These are phyloP conservation scores for Eutrema japonicum DNA, from an alignment of 345 rosid genomes.

Conservation along the genomic window DNA sequence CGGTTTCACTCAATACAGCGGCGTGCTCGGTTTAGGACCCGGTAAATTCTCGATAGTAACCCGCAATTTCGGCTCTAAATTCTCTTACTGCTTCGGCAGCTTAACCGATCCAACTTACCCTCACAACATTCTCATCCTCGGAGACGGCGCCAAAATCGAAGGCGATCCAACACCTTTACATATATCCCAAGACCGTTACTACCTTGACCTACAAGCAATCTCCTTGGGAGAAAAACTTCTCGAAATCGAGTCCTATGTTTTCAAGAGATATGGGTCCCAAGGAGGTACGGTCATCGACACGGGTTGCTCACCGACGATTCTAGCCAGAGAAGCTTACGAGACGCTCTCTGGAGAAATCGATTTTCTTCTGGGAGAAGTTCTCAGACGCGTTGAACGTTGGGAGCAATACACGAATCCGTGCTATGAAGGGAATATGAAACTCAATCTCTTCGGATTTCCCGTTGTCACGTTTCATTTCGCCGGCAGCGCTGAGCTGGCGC, in stretches of 20 bases:
- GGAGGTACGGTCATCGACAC: conserved; percentile 45
- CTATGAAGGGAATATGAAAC: conserved; percentile 44
- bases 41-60: conserved; percentile 42
- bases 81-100: conserved; percentile 43
- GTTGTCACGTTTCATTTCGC: conserved; percentile 53
- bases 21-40: conserved; percentile 46
- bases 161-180: conserved; percentile 40
- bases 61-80: conserved; percentile 33
- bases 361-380: conserved; percentile 21
- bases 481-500: conserved; percentile 54
- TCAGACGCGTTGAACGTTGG: conserved; percentile 31
- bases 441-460: conserved; percentile 53
- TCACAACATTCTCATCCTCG: conserved; percentile 37
- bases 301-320: conserved; percentile 39
- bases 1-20: conserved; percentile 30
- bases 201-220: conserved; percentile 45
- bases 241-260: conserved; percentile 28
- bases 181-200: conserved; percentile 37
- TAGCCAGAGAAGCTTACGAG: conserved; percentile 37
- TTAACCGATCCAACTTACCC: conserved; percentile 22
- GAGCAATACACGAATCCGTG: conserved; percentile 41
- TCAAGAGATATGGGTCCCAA: conserved; percentile 32
- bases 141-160: conserved; percentile 30
- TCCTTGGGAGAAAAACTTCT: conserved; percentile 39
- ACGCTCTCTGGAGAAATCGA: conserved; percentile 37